Base-by-base conservation (phyloP, 352 stramenopile species). In the Phytophthora constricta region DNA sequence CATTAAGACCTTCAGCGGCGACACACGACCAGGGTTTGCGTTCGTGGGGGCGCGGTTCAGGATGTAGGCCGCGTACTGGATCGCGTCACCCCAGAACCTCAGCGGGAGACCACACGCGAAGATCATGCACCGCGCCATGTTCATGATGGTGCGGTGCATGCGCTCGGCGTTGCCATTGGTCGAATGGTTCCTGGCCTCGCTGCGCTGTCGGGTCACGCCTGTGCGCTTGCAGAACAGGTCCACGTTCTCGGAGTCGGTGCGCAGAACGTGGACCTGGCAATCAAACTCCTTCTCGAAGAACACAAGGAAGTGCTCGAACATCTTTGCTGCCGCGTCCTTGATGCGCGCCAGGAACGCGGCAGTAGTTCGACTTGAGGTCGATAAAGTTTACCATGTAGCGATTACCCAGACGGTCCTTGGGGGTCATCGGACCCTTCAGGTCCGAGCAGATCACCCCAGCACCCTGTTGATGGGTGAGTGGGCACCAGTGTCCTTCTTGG, bases 61-160 rank as follows among this genome's bases (percentile, higher is more conserved):
- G 1, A 81, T 47, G 50, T 76, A 75, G 4, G 45, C 48, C 0
- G 61, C 72, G 25, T 77, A 77, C 34, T 80, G 43, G 0, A 57
- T 60, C 0, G 72, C 67, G 23, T 37, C 31, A n/a, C 31, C 59
- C 65, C 70, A 74, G 47, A 68, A 71, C 7, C 16, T 26, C 0
- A 77, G 47, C 9, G 59, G 41, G 0, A 77, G 25, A 4, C 59
- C 55, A 14, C 54, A 68, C 3, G 23, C 59, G 27, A 77, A 74
- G 9, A 77, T 14, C 50, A 70, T 68, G 37, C 58, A 74, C 5
- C 65, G 52, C 1, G 57, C 46, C 48, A 77, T 67, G 62, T 77
- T 73, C 53, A 74, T 64, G 2, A 77, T 58, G 0, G 63, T 77
- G 4, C 59, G 54, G 22, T 77, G 70, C 59, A 77, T 71, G 3